Evolutionary conservation across 805 yeast genomes (phyloP).

Genomic region (Myxozyma neotropica): DNA sequence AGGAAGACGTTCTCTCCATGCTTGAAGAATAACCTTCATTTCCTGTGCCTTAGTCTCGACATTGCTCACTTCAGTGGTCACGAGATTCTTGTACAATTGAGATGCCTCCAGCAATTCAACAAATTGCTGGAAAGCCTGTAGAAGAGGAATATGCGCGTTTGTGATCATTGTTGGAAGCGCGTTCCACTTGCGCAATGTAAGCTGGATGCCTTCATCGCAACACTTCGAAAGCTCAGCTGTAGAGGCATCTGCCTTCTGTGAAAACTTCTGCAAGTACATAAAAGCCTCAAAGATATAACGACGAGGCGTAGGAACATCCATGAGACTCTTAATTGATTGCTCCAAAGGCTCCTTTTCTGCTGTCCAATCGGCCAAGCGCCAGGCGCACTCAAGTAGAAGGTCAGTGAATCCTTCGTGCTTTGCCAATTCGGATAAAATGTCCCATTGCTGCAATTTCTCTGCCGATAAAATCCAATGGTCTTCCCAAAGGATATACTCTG

Average conservation of each 20-base stretch:
- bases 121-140: constrained; percentile 95
- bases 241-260: constrained; percentile 77
- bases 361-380: constrained; percentile 99
- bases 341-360: constrained; percentile 93
- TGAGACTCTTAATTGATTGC: constrained; percentile 89
- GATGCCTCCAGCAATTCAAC: constrained; percentile 97
- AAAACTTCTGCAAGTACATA: constrained; percentile 87
- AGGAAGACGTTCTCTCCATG: constrained; percentile 97
- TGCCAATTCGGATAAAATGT: constrained; percentile 90
- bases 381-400: constrained; percentile 93
- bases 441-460: constrained; percentile 98
- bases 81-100: constrained; percentile 84
- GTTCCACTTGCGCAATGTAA: constrained; percentile 90
- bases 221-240: constrained; percentile 79
- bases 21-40: constrained; percentile 88
- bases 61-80: constrained; percentile 88
- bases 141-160: constrained; percentile 81
- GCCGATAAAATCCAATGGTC: constrained; percentile 98
- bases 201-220: constrained; percentile 95
- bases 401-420: constrained; percentile 98
- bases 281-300: constrained; percentile 95
- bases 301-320: constrained; percentile 98
- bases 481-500: constrained; percentile 96
- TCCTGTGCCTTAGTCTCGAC: constrained; percentile 92
- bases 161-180: constrained; percentile 74